A percentile compares a stretch with the other conserved stretches of the same genome.
Evolutionary conservation across 2,329 filamentous ascomycete genomes (phyloP).

Genomic region (Talaromyces verruculosus): DNA sequence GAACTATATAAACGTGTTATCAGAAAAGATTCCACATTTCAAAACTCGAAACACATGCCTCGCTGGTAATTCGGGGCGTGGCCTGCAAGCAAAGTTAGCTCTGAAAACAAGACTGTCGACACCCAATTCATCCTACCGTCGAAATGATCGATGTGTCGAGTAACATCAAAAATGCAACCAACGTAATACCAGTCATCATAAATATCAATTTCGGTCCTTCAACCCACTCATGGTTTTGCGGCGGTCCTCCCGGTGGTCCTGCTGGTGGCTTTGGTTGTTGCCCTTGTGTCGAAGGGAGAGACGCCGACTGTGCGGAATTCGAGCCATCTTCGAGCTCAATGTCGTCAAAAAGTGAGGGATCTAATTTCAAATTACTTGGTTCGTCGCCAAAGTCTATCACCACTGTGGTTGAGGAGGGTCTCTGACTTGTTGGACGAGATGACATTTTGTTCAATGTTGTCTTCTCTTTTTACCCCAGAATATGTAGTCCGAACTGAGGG

Average conservation of each 20-base stretch:
- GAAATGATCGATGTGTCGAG: conserved; percentile 56
- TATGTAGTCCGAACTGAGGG: background rate
- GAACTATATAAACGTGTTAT: conserved; percentile 24
- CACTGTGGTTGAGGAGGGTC: conserved; percentile 1
- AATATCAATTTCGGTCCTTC: conserved; percentile 15
- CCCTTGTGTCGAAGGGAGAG: background rate
- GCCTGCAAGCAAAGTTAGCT: conserved; percentile 30
- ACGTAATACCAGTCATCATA: conserved; percentile 40
- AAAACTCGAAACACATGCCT: conserved; percentile 16
- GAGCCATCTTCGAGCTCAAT: background rate
- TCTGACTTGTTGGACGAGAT: background rate
- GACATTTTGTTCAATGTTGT: background rate
- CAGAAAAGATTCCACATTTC: background rate
- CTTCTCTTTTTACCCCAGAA: background rate
- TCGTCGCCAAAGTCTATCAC: background rate
- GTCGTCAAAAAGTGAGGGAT: background rate
- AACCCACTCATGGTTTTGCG: conserved; percentile 9
- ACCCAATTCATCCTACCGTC: conserved; percentile 38
- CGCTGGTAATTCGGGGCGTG: conserved; percentile 51
- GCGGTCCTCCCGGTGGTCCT: background rate
- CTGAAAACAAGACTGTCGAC: background rate
- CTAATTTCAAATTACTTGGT: background rate
- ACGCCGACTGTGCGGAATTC: background rate
- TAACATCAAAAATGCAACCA: conserved; percentile 51
- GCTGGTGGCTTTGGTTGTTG: background rate